Base-by-base conservation (phyloP, 768 basidiomycete genomes). In the Boletus subparvulus region DNA sequence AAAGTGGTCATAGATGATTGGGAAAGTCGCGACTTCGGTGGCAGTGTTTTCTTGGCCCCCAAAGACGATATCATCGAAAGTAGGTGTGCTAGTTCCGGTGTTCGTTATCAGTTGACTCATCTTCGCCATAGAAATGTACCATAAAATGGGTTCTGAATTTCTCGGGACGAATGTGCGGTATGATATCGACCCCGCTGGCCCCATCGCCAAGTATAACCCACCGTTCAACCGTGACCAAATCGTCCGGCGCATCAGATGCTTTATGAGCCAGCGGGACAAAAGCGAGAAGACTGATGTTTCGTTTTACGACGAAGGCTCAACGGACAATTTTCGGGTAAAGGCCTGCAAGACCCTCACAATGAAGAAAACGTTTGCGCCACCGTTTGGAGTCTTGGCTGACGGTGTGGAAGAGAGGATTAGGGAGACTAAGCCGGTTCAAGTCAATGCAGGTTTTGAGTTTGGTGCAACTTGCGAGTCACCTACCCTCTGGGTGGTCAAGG, bases 401-500 rank as follows among this genome's bases (percentile, higher is more conserved):
- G 44, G 6, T 8, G 30, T 6, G 21, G 3, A 10, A 10, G 21
- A 2, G n/a, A 28, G 32, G 17, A 3, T 4, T 8, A 14, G 26
- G 0, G 30, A 46, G n/a, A 50, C 37, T 4, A 1, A n/a, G 6
- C 9, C 43, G 7, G 11, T 11, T 5, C 28, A 9, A 19, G 24
- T 54, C 9, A 58, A 48, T 17, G 61, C 52, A 41, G 61, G 61
- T 3, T 4, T 64, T 1, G 33, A 60, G 35, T 5, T 21, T 3
- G 8, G 32, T 10, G 32, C 3, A 32, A 32, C 32, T 10, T 2
- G 9, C 13, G 17, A 28, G 10, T 39, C 30, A 0, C 40, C 13
- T 19, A 62, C 50, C 21, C 61, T 62, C 11, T 63, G 61, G 61
- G 32, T 62, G 14, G 10, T 39, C 26, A n/a, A n/a, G n/a, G n/a